Percentiles rank a stretch among this genome's conserved stretches.
These are phyloP conservation scores for Gossypium lobatum DNA, from an alignment of 441 rosid genomes.

Conservation along the genomic window DNA sequence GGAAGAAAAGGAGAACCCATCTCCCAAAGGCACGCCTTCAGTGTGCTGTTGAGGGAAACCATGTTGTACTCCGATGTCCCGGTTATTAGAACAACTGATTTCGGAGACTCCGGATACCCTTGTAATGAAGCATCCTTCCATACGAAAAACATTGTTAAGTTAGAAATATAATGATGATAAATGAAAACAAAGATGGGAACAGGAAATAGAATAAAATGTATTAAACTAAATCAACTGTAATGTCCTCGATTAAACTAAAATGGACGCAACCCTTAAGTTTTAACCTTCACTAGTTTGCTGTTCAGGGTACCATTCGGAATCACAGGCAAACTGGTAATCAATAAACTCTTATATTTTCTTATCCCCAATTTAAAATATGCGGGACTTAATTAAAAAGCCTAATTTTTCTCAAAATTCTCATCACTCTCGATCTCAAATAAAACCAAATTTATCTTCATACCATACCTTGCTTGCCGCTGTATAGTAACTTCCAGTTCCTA, in stretches of 20 bases:
- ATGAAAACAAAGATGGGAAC: not conserved
- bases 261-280: not conserved
- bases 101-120: constrained; percentile 87
- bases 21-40: constrained; percentile 94
- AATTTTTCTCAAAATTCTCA: not conserved
- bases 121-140: constrained; percentile 87
- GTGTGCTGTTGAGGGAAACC: constrained; percentile 70
- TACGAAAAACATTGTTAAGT: not conserved
- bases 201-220: not conserved
- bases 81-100: constrained; percentile 82
- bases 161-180: constrained; percentile 3
- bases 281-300: not conserved
- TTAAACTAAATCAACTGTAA: not conserved
- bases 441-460: not conserved
- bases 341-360: not conserved
- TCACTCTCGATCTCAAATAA: not conserved
- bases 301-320: not conserved
- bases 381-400: not conserved
- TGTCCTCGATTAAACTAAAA: not conserved
- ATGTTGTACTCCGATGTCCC: constrained; percentile 85
- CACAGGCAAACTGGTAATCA: not conserved
- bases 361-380: not conserved
- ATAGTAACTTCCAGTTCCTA: not conserved
- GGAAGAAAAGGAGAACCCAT: constrained; percentile 97
- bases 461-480: not conserved